phyloP scores from a whole-genome alignment of 768 basidiomycete species.

The Leccinum obscurum region DNA sequence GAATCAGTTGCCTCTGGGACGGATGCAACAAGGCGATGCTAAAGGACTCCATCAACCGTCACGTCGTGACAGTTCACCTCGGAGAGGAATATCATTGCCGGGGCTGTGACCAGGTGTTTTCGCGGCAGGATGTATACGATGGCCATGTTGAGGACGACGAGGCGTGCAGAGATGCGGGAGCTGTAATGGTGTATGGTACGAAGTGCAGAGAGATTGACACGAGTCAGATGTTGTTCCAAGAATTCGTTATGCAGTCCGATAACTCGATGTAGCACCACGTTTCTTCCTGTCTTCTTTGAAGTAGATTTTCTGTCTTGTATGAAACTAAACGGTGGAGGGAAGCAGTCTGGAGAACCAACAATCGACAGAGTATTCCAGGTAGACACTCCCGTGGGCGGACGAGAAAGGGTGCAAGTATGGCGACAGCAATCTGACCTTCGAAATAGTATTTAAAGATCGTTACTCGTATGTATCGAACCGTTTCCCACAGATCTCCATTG shows the following conservation, averaged over 20 bases:
- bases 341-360: background rate
- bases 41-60: background rate
- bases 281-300: background rate
- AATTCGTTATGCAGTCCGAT: background rate
- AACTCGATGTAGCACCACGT: background rate
- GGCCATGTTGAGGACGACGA: background rate
- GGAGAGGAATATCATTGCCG: slow-evolving; percentile 1
- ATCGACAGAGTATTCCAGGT: too few species aligned
- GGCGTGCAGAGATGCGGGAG: background rate
- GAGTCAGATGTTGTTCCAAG: background rate
- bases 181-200: background rate
- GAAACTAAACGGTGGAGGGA: background rate
- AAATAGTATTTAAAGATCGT: too few species aligned
- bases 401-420: background rate
- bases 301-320: background rate
- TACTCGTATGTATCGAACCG: too few species aligned
- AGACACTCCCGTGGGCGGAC: background rate
- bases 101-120: slow-evolving; percentile 1
- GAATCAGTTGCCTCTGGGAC: background rate
- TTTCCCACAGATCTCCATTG: too few species aligned
- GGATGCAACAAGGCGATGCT: background rate
- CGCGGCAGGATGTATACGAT: slow-evolving; percentile 5
- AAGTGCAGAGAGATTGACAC: background rate
- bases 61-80: slow-evolving; percentile 5
- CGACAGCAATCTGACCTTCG: too few species aligned